Evolutionary conservation across 1,284 basidiomycete genomes (phyloP).

Genomic region (Gymnopus androsaceus): DNA sequence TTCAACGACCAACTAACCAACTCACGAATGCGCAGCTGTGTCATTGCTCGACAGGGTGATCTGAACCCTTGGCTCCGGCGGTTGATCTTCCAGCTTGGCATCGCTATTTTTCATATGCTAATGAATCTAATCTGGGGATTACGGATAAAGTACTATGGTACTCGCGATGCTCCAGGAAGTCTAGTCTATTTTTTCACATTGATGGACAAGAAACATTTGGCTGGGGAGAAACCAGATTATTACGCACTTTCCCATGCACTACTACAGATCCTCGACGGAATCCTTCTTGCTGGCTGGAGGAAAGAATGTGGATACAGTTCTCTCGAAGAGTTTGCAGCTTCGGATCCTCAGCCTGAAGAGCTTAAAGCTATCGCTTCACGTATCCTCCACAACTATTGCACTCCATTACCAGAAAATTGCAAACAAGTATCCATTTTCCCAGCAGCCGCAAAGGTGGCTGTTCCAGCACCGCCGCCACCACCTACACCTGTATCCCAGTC

Average conservation of each 20-base stretch:
- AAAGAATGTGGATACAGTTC: conserved; percentile 1
- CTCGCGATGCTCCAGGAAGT: conserved; percentile 13
- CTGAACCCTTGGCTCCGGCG: conserved; percentile 23
- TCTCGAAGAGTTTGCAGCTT: conserved; percentile 15
- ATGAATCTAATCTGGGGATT: conserved; percentile 31
- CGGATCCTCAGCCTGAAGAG: neutral
- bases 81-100: conserved; percentile 27
- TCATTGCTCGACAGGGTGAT: conserved; percentile 18
- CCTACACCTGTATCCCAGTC: neutral
- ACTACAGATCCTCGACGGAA: conserved; percentile 20
- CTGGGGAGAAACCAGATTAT: conserved; percentile 25
- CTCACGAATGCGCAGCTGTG: conserved; percentile 21
- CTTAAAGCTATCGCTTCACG: neutral
- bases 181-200: conserved; percentile 22
- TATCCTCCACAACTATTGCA: neutral
- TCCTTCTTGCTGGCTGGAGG: conserved; percentile 14
- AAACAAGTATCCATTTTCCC: neutral
- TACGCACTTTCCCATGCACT: conserved; percentile 22
- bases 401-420: neutral
- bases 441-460: neutral
- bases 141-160: conserved; percentile 19
- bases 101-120: conserved; percentile 30
- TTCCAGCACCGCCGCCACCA: neutral
- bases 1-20: conserved; percentile 31
- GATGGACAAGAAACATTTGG: conserved; percentile 22